Base-by-base conservation (phyloP, 2,329 filamentous ascomycete species). In the Alternaria hordeiaustralica region DNA sequence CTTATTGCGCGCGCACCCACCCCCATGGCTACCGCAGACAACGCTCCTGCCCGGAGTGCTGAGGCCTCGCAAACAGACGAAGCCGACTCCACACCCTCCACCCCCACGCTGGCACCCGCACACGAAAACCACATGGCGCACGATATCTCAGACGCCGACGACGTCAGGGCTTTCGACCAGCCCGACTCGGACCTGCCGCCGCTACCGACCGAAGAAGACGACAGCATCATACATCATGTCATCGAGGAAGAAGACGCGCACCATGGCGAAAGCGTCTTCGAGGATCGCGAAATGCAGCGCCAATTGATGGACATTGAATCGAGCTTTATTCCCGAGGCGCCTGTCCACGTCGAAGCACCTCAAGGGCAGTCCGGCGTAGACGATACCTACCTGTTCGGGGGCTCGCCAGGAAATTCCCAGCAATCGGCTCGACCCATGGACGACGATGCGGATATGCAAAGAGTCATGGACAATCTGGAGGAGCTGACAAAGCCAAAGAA, bases 301-400 rank as follows among this genome's bases (percentile, higher is more conserved):
- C 86, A 86, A 66, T 75, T 90, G 66, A 84, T 87, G 82, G 87
- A 90, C 68, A 83, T 89, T 59, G 88, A 89, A 73, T 89, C 88
- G 4, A 89, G 87, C 71, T 89, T 90, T 68, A 65, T 89, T 47
- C 87, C 87, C 0, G 87, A 89, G 49, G 80, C 82, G 2, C 85
- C 85, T 3, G 67, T 76, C 7, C 70, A 73, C 21, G 69, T 63
- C 10, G 73, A 72, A 20, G 64, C 69, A 23, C 50, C 70, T 6
- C 73, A 75, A 41, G 71, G 64, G 3, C 67, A 65, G 28, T 46
- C 69, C 9, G 82, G 82, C 44, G 78, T 70, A 11, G 83, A 84
- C 71, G 83, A 85, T 64, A 84, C 83, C 20, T 84, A 83, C 67
- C 63, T 84, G 55, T 82, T 81, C 69, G 80, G 80, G 25, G 80